phyloP scores from a whole-genome alignment of 805 yeast species.

The Pichia paraexigua region DNA sequence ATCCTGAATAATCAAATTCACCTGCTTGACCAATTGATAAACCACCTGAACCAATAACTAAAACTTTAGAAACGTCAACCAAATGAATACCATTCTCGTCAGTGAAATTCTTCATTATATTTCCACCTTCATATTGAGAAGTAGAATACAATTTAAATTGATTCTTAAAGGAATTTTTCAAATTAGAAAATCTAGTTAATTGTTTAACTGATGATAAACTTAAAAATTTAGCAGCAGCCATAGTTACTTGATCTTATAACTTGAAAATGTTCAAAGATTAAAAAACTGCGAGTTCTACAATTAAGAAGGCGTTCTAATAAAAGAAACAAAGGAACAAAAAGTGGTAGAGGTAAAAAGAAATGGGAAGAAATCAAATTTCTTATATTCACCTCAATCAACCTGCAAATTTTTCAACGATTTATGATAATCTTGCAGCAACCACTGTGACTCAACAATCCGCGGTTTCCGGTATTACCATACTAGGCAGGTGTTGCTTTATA shows the following conservation, averaged over 20 bases:
- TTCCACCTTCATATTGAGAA: conserved; percentile 52
- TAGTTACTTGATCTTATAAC: background rate
- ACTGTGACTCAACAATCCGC: conserved; percentile 24
- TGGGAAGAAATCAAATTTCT: background rate
- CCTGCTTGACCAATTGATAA: conserved; percentile 97
- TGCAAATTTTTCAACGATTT: conserved; percentile 1
- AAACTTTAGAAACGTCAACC: conserved; percentile 80
- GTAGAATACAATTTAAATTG: conserved; percentile 11
- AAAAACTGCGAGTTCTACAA: background rate
- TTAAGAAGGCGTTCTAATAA: background rate
- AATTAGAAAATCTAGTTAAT: conserved; percentile 7
- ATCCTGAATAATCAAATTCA: conserved; percentile 94
- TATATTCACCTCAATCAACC: background rate
- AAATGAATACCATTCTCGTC: conserved; percentile 56
- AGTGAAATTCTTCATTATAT: conserved; percentile 45
- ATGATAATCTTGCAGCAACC: background rate
- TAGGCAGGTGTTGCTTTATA: conserved; percentile 7
- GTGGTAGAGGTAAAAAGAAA: background rate
- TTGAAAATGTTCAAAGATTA: too few species aligned
- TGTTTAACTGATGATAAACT: conserved; percentile 1
- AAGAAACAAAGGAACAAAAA: background rate
- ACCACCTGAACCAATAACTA: conserved; percentile 96
- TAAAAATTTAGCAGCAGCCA: conserved; percentile 1
- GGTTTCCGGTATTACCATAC: conserved; percentile 25
- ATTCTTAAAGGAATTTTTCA: conserved; percentile 1